Conservation (phyloP, 2,329 filamentous ascomycete species). For the Cladosporium sp. region DNA sequence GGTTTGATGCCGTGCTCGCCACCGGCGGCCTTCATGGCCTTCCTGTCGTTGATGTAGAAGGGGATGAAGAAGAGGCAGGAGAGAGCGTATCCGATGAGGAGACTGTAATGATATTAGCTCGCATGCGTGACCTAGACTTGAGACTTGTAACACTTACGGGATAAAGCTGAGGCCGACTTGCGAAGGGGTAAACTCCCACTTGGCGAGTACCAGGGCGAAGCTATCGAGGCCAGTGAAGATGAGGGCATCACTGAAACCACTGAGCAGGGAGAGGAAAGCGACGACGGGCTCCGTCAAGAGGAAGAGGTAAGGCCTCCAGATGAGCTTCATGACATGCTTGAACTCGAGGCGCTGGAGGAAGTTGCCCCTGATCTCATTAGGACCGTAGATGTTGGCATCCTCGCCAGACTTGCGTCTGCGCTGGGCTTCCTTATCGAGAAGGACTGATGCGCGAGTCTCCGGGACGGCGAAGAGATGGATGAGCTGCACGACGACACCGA, state of each 20-base stretch:
- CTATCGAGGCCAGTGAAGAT: constrained; percentile 77
- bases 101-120: constrained; percentile 26
- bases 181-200: constrained; percentile 58
- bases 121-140: background rate
- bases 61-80: constrained; percentile 58
- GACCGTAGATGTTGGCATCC: constrained; percentile 70
- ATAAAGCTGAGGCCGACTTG: constrained; percentile 59
- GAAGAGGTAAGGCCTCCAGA: constrained; percentile 66
- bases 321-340: constrained; percentile 45
- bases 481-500: constrained; percentile 73
- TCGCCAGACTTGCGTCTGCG: constrained; percentile 68
- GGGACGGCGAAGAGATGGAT: constrained; percentile 80
- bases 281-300: constrained; percentile 73
- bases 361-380: constrained; percentile 67
- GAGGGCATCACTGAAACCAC: constrained; percentile 68
- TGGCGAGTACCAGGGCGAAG: constrained; percentile 60
- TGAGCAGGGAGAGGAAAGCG: constrained; percentile 63
- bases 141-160: constrained; percentile 6
- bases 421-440: constrained; percentile 78
- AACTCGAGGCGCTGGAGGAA: constrained; percentile 32
- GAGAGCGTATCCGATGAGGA: constrained; percentile 63
- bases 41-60: constrained; percentile 40
- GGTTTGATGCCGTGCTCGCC: constrained; percentile 46
- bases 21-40: constrained; percentile 38
- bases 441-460: constrained; percentile 65